Evolutionary conservation across 192 early-diverging fungal genomes (phyloP), one percentile per base, ranked within the genome.

Genomic region (Phlyctochytrium bullatum): DNA sequence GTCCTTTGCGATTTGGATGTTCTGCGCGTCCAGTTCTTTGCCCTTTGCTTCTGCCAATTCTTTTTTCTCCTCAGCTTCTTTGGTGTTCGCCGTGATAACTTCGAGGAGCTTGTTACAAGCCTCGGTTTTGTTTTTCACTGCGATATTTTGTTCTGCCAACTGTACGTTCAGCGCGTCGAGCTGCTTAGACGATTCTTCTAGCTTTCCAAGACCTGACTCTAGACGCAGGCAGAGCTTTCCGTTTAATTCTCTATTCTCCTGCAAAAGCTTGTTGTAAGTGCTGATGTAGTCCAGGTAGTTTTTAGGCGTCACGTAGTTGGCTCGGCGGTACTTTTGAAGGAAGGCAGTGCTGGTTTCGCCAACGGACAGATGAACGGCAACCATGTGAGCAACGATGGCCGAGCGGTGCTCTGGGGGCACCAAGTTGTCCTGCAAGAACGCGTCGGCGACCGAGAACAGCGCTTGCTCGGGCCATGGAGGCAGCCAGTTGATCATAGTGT

Each of bases 401-500:
- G 73, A 34, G 0, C 84, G 72, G 47, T 80, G 74, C 40, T 86
- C 81, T 4, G 66, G 25, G 12, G 80, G 72, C 27, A 86, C 74
- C 3, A 76, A 56, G 24, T 76, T 75, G 25, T 83, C 82, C 34
- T 76, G 71, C 35, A 86, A 65, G 66, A 86, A 86, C 3, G 84
- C 84, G 50, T 83, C 76, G 2, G 84, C 84, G 2, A 86, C 84
- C 2, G 84, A 81, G 33, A 79, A 83, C 34, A 86, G 67, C 17
- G 84, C 84, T 73, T 86, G 84, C 61, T 86, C 84, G 32, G 84
- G 84, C 84, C 84, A 86, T 23, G 84, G 84, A 12, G 81, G 84
- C 67, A 86, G 83, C 82, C 82, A 86, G 57, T 86, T 81, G 50
- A 86, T 86, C 62, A 86, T 80, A n/a, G 84, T 86, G 66, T 86